Evolutionary conservation across 1,284 basidiomycete genomes (phyloP), one percentile per base, ranked within the genome.

Genomic region (Lignosus rhinocerotis): DNA sequence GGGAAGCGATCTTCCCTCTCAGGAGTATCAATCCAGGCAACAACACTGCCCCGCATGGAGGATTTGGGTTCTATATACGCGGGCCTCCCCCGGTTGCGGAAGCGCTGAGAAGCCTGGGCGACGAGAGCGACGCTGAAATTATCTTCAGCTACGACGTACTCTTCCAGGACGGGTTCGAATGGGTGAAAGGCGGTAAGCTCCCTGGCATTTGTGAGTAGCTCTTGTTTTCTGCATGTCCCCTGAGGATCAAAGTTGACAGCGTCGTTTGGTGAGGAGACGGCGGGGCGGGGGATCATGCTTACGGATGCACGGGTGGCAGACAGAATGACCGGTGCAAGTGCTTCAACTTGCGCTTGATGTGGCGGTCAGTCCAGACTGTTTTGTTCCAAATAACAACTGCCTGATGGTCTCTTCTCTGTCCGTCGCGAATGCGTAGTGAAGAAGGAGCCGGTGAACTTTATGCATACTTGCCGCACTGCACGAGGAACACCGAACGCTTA

Each of bases 321-420:
- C 75, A 84, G 65, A 71, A 80, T 0, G 69, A 82, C 34, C 75
- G 85, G 5, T 84, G 81, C 67, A 78, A 76, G 55, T 87, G 85
- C 66, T 87, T 88, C 65, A 74, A 85, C 63, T 62, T 87, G 7
- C 75, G 85, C 1, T 74, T 83, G 4, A 87, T 87, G 86, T 88
- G 86, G 85, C 78, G 86, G 83, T 84, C 58, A 14, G 74, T 66
- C 5, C 12, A 38, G 7, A 2, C 10, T 14, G 4, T 34, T 10
- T 12, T 30, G 5, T 38, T 45, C 50, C 14, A 7, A 11, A 19
- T 19, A 12, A 31, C 4, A 1, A 8, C 0, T 1, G n/a, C 31
- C 36, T 42, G 6, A 47, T 36, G 25, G 14, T 7, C 1, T 14
- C 0, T 1, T 7, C 39, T 14, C 32, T n/a, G 21, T 25, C 25